Evolutionary conservation across 257 asterid genomes (phyloP).

Genomic region (Lavandula angustifolia): DNA sequence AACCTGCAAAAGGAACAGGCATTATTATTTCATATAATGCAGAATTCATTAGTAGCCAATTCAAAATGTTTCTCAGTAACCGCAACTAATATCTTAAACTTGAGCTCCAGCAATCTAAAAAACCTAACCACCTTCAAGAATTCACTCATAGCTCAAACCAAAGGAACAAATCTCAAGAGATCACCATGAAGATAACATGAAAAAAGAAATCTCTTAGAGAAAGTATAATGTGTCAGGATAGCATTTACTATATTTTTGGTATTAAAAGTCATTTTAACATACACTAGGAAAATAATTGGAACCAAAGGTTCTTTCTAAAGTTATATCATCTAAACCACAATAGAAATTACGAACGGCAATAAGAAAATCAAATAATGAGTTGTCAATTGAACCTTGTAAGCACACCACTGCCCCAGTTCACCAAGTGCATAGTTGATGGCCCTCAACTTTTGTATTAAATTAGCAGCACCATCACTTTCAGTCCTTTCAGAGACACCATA

Average conservation of each 20-base stretch:
- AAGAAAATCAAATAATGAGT: background rate
- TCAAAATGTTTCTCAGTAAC: conserved; percentile 4
- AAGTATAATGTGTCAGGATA: background rate
- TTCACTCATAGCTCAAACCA: conserved; percentile 20
- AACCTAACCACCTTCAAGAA: conserved; percentile 8
- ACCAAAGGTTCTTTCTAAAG: conserved; percentile 11
- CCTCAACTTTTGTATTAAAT: conserved; percentile 90
- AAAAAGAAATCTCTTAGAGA: background rate
- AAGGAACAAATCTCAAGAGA: conserved; percentile 1
- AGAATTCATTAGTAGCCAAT: conserved; percentile 14
- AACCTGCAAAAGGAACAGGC: conserved; percentile 58
- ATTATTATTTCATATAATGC: conserved; percentile 16
- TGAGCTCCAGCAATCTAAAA: conserved; percentile 18
- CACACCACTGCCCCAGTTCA: conserved; percentile 99
- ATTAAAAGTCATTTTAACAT: conserved; percentile 10
- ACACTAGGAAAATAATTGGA: conserved; percentile 1
- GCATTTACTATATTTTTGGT: background rate
- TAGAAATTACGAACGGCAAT: background rate
- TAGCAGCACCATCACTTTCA: conserved; percentile 99
- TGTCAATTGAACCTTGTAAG: conserved; percentile 67
- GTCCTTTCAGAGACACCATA: conserved; percentile 99
- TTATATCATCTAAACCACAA: conserved; percentile 16
- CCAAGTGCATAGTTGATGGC: conserved; percentile 97
- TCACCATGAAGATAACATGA: conserved; percentile 21
- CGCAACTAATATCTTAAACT: conserved; percentile 19